Conservation (phyloP, 495 filamentous ascomycete species). For the Hypoxylon lienhwacheense region DNA sequence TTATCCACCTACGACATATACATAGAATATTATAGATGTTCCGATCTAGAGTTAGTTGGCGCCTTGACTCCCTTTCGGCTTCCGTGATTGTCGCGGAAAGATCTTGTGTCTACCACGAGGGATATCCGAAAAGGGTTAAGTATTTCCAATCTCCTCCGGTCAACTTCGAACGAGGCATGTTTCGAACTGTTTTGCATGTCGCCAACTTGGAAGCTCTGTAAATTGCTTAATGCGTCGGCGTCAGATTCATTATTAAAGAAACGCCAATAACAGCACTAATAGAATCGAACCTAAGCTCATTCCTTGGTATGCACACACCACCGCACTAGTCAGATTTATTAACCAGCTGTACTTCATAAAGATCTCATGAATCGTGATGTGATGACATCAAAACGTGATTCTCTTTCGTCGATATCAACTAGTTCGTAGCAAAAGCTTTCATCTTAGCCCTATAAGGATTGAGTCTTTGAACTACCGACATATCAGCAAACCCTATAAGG, state of each 20-base stretch:
- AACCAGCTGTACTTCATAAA: background rate
- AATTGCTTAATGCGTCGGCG: background rate
- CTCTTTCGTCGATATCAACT: background rate
- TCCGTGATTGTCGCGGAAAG: slow-evolving; percentile 27
- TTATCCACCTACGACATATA: background rate
- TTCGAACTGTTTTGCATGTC: slow-evolving; percentile 20
- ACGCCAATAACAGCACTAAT: too few relatives aligned
- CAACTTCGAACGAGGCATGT: slow-evolving; percentile 25
- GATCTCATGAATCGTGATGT: background rate
- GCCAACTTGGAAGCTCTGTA: background rate
- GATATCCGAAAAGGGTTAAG: slow-evolving; percentile 12
- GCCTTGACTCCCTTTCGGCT: slow-evolving; percentile 23
- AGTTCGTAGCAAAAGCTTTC: background rate
- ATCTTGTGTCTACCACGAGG: slow-evolving; percentile 17
- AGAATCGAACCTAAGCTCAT: too few relatives aligned
- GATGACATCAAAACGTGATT: slow-evolving; percentile 3
- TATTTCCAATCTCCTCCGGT: slow-evolving; percentile 3
- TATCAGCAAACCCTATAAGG: slow-evolving; percentile 12
- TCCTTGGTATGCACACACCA: too few relatives aligned
- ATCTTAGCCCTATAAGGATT: background rate
- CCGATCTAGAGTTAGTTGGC: slow-evolving; percentile 3
- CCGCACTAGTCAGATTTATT: background rate
- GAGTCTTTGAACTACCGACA: background rate
- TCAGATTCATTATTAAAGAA: too few relatives aligned
- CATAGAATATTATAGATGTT: background rate